Evolutionary conservation across 2,329 filamentous ascomycete genomes (phyloP), one percentile per base, ranked within the genome.

Genomic region (Cadophora luteo-olivacea): DNA sequence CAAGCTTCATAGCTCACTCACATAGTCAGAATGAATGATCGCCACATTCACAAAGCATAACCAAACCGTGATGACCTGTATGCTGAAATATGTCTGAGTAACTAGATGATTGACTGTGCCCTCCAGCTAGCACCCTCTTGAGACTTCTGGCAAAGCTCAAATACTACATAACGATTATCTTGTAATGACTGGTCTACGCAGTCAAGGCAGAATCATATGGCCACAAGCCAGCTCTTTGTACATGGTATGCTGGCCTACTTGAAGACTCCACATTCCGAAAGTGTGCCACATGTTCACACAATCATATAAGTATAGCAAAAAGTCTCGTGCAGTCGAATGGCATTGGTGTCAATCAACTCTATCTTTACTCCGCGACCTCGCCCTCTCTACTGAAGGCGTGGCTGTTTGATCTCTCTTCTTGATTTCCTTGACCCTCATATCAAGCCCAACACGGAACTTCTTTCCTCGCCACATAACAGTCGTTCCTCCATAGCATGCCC

Each of bases 391-490:
- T 12, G 69, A 66, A 33, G 63, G 65, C 4, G 69, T 69, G 6
- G 67, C 65, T 1, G 60, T 55, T 11, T 66, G 62, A 7, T 45
- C 67, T 38, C 60, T 57, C 22, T 32, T 55, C 58, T 70, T 70
- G 12, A 78, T 76, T 64, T 89, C 88, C 72, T 87, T 84, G 32
- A 97, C 95, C 62, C 89, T 92, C 85, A 95, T 95, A 78, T 98
- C 92, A 73, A 93, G 85, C 1, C 91, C 88, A 0, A 98, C 94
- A 75, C 87, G 87, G 78, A 98, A 98, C 33, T 83, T 86, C 75
- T 90, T 90, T 0, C 94, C 95, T 66, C 96, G 84, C 97, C 96
- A 99, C 64, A 87, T 87, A 0, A 99, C 93, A 0, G 90, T 95
- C 1, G 91, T 89, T 0, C 96, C 96, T n/a, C 95, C 91, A 74